A percentile compares a stretch with the other conserved stretches of the same genome.
Conservation (phyloP, 345 rosid genomes). For the Dipteronia dyeriana region DNA sequence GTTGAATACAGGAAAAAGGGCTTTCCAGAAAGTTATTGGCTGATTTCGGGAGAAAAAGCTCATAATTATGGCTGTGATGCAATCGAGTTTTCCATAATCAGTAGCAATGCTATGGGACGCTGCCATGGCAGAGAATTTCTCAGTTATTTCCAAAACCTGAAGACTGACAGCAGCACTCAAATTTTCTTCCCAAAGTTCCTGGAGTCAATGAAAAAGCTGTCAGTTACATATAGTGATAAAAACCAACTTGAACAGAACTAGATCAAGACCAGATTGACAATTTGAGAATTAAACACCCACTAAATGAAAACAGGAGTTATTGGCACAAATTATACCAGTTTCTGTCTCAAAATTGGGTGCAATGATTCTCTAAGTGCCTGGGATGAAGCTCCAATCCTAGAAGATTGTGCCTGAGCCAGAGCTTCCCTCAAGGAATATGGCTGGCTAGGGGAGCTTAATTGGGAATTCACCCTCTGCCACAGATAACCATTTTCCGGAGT, state of each 20-base stretch:
- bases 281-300: background rate
- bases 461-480: slow-evolving; percentile 98
- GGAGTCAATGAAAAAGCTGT: slow-evolving; percentile 31
- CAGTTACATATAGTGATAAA: slow-evolving; percentile 19
- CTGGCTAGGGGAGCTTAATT: slow-evolving; percentile 96
- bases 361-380: slow-evolving; percentile 96
- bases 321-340: slow-evolving; percentile 53
- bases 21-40: slow-evolving; percentile 86
- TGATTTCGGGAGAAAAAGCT: slow-evolving; percentile 95
- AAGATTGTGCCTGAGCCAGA: slow-evolving; percentile 97
- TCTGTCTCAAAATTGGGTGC: slow-evolving; percentile 95
- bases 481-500: slow-evolving; percentile 89
- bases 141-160: slow-evolving; percentile 93
- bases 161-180: slow-evolving; percentile 96
- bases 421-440: slow-evolving; percentile 99
- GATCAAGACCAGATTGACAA: slow-evolving; percentile 3
- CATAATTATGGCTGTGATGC: slow-evolving; percentile 81
- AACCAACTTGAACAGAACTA: slow-evolving; percentile 12
- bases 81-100: slow-evolving; percentile 95
- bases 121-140: slow-evolving; percentile 83
- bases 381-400: slow-evolving; percentile 97
- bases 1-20: slow-evolving; percentile 81
- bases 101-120: slow-evolving; percentile 92
- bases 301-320: slow-evolving; percentile 8
- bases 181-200: slow-evolving; percentile 99